phyloP scores from a whole-genome alignment of 306 rosid genomes.

The Cucurbita argyrosperma region DNA sequence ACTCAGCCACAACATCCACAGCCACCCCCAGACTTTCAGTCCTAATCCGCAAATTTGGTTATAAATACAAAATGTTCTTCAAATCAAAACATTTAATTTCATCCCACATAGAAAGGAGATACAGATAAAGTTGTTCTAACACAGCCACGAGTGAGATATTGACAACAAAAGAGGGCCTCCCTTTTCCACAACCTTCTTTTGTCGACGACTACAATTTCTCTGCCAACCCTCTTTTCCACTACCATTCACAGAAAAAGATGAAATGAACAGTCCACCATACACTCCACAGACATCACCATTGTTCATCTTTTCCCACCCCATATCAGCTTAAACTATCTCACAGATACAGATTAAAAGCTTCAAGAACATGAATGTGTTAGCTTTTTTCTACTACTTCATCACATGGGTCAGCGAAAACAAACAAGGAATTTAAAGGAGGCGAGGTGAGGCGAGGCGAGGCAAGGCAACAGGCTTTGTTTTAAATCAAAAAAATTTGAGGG shows the following conservation, averaged over 20 bases:
- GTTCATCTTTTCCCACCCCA: neutral
- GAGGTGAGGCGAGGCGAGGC: neutral
- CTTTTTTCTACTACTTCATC: no score
- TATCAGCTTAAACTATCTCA: neutral
- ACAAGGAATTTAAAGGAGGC: neutral
- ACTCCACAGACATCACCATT: no score
- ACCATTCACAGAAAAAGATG: no score
- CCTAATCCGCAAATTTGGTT: neutral
- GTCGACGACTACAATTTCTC: neutral
- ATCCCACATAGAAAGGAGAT: neutral
- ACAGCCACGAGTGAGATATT: neutral
- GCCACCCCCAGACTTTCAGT: neutral
- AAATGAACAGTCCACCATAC: no score
- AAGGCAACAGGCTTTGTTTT: no score
- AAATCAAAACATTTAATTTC: neutral
- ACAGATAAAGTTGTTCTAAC: no score
- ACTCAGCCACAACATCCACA: neutral
- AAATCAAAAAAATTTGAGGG: slow-evolving; percentile 14
- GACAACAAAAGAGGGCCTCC: neutral
- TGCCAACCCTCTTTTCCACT: neutral
- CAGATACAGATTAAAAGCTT: no score
- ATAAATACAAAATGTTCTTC: no score
- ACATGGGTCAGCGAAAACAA: neutral
- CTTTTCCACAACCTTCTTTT: neutral
- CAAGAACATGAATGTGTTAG: no score